Percentiles rank a stretch among this genome's conserved stretches.
phyloP scores from a whole-genome alignment of 2,329 filamentous ascomycete genomes.

The Dichotomopilus funicola region DNA sequence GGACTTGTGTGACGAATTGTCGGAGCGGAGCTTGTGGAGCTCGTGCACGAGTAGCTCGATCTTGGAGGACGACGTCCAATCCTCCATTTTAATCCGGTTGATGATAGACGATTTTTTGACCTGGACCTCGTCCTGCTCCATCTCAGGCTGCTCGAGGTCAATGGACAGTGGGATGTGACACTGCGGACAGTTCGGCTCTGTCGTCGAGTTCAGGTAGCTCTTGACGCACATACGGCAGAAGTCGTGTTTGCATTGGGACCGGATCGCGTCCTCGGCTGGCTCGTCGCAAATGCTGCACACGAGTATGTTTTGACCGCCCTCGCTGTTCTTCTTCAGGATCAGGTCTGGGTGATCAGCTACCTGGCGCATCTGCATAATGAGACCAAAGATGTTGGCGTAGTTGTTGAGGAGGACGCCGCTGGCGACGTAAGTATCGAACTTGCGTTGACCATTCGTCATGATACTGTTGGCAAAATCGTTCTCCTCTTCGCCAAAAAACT shows the following conservation, averaged over 20 bases:
- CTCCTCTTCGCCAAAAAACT: conserved; percentile 95
- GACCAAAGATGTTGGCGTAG: conserved; percentile 96
- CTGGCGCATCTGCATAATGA: conserved; percentile 99
- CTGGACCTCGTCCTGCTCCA: conserved; percentile 79
- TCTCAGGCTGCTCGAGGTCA: conserved; percentile 90
- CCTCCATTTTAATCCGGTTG: conserved; percentile 97
- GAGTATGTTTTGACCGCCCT: conserved; percentile 82
- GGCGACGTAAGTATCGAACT: conserved; percentile 93
- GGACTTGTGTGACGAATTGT: conserved; percentile 90
- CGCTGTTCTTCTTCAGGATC: conserved; percentile 78
- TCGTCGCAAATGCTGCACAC: conserved; percentile 96
- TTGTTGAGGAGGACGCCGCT: conserved; percentile 93
- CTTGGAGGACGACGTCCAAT: conserved; percentile 97
- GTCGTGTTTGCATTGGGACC: conserved; percentile 87
- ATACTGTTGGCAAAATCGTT: conserved; percentile 93
- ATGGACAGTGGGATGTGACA: conserved; percentile 88
- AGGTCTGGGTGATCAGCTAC: conserved; percentile 94
- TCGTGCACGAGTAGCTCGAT: conserved; percentile 96
- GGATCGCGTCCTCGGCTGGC: conserved; percentile 87
- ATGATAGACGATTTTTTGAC: conserved; percentile 97
- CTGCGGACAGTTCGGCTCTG: conserved; percentile 73
- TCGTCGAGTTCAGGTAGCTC: conserved; percentile 72
- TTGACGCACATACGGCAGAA: conserved; percentile 79
- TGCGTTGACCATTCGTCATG: conserved; percentile 82
- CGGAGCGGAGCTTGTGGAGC: conserved; percentile 81